Base-by-base conservation (phyloP, 2,329 filamentous ascomycete species). In the Scedosporium minutisporum region DNA sequence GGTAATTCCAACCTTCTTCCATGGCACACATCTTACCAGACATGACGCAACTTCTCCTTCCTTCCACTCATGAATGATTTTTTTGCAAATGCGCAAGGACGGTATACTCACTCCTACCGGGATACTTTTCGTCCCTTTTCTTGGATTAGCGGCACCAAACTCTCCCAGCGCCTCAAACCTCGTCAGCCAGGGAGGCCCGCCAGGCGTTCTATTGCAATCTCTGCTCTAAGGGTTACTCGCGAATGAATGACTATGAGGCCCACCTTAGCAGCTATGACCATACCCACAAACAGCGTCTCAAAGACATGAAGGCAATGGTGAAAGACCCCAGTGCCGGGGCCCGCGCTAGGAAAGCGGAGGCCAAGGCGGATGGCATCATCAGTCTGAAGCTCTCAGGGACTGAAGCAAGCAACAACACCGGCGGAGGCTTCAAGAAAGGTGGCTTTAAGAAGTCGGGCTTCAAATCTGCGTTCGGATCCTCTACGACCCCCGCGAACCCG, bases 261-360 rank as follows among this genome's bases (percentile, higher is more conserved):
- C 95, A 99, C 74, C 90, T 97, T 63, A 87, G 87, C 66, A 95
- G 90, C 69, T 97, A 97, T 75, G 95, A 97, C 72, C 95, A 99
- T 76, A 90, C 90, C 69, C 95, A 99, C 76, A 93, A 92, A 73
- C 92, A 96, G 77, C 88, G 90, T 59, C 83, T 93, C 64, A 90
- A 91, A 75, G 90, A 95, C 69, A 92, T 93, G 89, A 91, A 91
- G 75, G 87, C 89, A 69, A 88, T 93, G 80, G 87, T 89, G 38
- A 86, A 87, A 67, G 87, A 91, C 67, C 86, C 89, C 1, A 82
- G 81, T 62, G 86, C 85, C 25, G 82, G 80, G 14, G 83, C 81
- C 23, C 84, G 86, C 67, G 86, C 88, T 2, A 80, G 87, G n/a
- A 86, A 85, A 68, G 84, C 86, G 41, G 87, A 91, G 71, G 86